Conservation (phyloP, 1,284 basidiomycete species). For the Trichosporon asahii region DNA sequence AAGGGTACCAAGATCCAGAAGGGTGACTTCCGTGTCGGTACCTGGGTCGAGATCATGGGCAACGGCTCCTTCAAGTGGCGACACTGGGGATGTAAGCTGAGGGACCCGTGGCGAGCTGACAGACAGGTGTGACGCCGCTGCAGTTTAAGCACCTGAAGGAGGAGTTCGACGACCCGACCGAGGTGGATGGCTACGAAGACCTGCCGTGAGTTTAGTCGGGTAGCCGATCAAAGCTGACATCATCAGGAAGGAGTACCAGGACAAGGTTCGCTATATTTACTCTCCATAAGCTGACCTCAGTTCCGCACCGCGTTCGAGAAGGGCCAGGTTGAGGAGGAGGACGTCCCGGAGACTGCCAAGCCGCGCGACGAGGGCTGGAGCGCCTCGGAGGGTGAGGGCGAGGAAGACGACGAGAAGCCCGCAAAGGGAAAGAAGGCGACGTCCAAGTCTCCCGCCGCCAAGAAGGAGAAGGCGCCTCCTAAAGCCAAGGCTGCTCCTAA, state of each 20-base stretch:
- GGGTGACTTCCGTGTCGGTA: constrained; percentile 68
- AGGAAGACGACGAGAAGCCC: constrained; percentile 34
- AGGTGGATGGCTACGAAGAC: constrained; percentile 52
- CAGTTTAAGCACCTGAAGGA: constrained; percentile 71
- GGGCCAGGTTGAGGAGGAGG: constrained; percentile 71
- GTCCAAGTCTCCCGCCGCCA: constrained; percentile 6
- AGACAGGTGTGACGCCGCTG: constrained; percentile 68
- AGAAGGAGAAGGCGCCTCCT: constrained; percentile 10
- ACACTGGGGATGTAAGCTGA: constrained; percentile 40
- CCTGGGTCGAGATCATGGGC: constrained; percentile 70
- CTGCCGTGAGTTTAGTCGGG: constrained; percentile 26
- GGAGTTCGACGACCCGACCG: constrained; percentile 59
- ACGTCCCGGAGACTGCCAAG: constrained; percentile 67
- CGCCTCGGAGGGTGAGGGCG: constrained; percentile 13
- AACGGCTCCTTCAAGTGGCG: constrained; percentile 63
- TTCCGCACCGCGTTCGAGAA: constrained; percentile 66
- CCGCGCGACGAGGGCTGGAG: constrained; percentile 14
- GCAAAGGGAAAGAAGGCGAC: constrained; percentile 13
- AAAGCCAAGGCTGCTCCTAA: neutral
- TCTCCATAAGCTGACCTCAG: constrained; percentile 28
- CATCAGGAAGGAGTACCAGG: constrained; percentile 58
- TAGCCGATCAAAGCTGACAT: constrained; percentile 4
- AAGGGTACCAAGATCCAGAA: constrained; percentile 69
- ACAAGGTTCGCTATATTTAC: constrained; percentile 41
- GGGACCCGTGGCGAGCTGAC: constrained; percentile 57